Conservation (phyloP, 331 rosid species). For the Ulmus americana region DNA sequence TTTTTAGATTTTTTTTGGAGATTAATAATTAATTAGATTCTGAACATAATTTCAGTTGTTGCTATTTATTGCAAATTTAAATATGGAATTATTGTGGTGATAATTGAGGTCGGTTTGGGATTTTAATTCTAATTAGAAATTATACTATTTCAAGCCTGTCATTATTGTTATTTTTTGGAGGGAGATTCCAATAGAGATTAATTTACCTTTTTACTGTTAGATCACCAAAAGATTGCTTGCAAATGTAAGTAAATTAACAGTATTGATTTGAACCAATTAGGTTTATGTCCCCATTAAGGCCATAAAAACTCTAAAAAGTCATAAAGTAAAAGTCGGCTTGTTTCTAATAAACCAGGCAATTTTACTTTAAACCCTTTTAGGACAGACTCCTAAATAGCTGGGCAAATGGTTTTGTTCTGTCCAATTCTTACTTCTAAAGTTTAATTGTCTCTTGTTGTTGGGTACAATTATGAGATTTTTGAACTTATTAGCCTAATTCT, state of each 20-base stretch:
- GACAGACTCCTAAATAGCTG: neutral
- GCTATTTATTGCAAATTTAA: neutral
- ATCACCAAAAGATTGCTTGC: conserved; percentile 1
- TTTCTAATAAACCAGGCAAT: conserved; percentile 56
- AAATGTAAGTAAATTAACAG: neutral
- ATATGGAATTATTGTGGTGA: neutral
- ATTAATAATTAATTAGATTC: conserved; percentile 12
- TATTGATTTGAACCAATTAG: conserved; percentile 18
- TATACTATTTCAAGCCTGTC: neutral
- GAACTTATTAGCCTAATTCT: no score
- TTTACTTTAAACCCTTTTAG: conserved; percentile 29
- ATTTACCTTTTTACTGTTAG: neutral
- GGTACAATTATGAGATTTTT: neutral
- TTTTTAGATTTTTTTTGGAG: neutral
- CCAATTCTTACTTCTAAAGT: neutral
- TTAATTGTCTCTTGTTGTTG: neutral
- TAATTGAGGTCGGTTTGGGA: conserved; percentile 8
- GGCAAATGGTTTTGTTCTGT: neutral
- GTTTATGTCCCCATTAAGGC: conserved; percentile 38
- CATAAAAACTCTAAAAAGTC: conserved; percentile 46
- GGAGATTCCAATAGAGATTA: conserved; percentile 1
- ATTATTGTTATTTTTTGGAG: neutral
- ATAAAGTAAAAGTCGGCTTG: conserved; percentile 45
- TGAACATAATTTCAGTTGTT: conserved; percentile 9
- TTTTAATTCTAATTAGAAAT: neutral